Evolutionary conservation across 257 asterid species (phyloP).

Genomic region (Avicennia marina): DNA sequence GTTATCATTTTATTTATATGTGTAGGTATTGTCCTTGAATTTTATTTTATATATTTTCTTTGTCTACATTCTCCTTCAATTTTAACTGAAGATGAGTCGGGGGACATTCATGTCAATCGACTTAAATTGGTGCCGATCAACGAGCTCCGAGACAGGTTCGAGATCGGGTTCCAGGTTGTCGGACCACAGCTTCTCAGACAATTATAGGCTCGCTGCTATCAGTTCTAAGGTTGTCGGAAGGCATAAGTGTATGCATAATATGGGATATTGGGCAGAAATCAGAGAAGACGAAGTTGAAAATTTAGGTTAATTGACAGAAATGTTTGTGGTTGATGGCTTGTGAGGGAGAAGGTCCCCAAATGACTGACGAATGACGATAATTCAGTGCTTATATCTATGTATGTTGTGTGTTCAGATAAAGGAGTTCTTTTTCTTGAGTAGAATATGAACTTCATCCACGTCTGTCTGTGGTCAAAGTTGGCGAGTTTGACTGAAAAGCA

Average conservation of each 20-base stretch:
- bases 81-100: conserved; percentile 56
- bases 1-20: too few relatives aligned
- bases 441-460: too few relatives aligned
- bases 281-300: neutral
- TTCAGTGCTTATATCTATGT: neutral
- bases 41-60: too few relatives aligned
- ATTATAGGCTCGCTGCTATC: conserved; percentile 15
- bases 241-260: too few relatives aligned
- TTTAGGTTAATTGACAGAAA: neutral
- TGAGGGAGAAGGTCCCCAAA: too few relatives aligned
- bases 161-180: conserved; percentile 38
- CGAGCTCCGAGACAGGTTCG: conserved; percentile 26
- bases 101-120: conserved; percentile 64
- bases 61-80: too few relatives aligned
- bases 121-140: conserved; percentile 33
- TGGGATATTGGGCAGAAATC: neutral
- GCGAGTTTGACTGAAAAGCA: conserved; percentile 12
- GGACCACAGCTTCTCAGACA: conserved; percentile 46
- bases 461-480: too few relatives aligned
- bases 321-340: too few relatives aligned
- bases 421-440: neutral
- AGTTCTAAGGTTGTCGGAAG: neutral
- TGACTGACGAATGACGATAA: too few relatives aligned
- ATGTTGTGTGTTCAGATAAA: neutral
- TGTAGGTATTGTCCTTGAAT: too few relatives aligned